Percentiles rank a stretch among this genome's conserved stretches.
phyloP scores from a whole-genome alignment of 441 rosid genomes.

The Breynia disticha region DNA sequence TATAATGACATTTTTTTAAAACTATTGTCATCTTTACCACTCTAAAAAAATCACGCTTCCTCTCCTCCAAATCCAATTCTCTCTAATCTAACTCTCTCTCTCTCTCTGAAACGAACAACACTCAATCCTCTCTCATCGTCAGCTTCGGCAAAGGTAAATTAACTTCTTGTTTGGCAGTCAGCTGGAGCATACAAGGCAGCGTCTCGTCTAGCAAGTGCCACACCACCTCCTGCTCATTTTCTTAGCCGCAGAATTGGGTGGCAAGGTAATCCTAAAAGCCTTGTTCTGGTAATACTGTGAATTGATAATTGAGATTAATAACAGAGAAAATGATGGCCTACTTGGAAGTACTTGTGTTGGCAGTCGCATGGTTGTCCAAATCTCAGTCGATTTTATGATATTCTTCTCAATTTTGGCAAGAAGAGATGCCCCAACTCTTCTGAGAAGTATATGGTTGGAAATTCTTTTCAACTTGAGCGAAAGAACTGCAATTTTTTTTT shows the following conservation, averaged over 20 bases:
- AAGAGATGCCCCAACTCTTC: no score
- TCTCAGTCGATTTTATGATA: constrained; percentile 97
- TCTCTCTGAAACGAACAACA: no score
- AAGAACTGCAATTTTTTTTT: no score
- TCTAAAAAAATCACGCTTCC: no score
- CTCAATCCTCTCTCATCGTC: no score
- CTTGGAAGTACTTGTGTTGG: constrained; percentile 99
- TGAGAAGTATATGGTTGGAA: no score
- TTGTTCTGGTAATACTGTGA: no score
- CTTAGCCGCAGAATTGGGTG: constrained; percentile 99
- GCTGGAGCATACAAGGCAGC: constrained; percentile 99
- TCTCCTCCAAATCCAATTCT: no score
- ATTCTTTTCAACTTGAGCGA: no score
- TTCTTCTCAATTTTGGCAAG: constrained; percentile 93
- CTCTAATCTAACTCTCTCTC: no score
- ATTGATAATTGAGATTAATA: constrained; percentile 12
- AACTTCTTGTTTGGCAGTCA: constrained; percentile 44
- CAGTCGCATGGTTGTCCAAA: constrained; percentile 95
- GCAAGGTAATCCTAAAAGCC: constrained; percentile 70
- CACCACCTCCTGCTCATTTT: constrained; percentile 98
- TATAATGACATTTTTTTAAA: no score
- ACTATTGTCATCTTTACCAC: no score
- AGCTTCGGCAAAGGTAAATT: constrained; percentile 5
- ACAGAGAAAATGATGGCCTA: constrained; percentile 93
- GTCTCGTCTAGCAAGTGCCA: constrained; percentile 88